Percentiles rank a stretch among this genome's conserved stretches.
Conservation (phyloP, 352 stramenopile genomes). For the Phytopythium vexans region DNA sequence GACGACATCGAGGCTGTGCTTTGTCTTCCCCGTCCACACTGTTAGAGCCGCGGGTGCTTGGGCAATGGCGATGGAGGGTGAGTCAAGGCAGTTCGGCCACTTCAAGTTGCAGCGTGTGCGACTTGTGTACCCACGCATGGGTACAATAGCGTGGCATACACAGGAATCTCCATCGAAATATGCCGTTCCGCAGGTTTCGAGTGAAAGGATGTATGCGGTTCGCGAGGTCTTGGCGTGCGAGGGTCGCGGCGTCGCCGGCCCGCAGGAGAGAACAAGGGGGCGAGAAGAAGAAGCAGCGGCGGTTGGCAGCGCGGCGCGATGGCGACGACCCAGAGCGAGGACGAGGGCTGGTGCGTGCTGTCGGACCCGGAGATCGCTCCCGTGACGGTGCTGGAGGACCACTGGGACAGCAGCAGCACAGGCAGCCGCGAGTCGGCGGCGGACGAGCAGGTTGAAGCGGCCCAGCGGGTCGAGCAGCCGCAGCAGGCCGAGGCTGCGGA, state of each 20-base stretch:
- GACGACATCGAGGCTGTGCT: no score
- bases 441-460: not conserved
- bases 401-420: conserved; percentile 7
- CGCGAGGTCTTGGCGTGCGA: not conserved
- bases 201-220: conserved; percentile 1
- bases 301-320: not conserved
- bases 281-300: not conserved
- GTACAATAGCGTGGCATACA: no score
- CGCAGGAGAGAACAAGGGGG: no score
- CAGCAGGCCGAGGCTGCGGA: conserved; percentile 5
- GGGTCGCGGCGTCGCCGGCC: no score
- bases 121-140: no score
- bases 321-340: not conserved
- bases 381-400: conserved; percentile 5
- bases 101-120: no score
- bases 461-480: not conserved
- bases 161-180: not conserved
- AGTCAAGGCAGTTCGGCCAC: no score
- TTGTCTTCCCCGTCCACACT: no score
- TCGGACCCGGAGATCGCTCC: conserved; percentile 2
- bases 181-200: not conserved
- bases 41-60: no score
- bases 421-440: not conserved
- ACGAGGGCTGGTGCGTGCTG: conserved; percentile 7
- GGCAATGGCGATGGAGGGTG: no score